These are phyloP conservation scores for Hanseniaspora clermontiae DNA, from an alignment of 805 yeast genomes.

Conservation along the genomic window DNA sequence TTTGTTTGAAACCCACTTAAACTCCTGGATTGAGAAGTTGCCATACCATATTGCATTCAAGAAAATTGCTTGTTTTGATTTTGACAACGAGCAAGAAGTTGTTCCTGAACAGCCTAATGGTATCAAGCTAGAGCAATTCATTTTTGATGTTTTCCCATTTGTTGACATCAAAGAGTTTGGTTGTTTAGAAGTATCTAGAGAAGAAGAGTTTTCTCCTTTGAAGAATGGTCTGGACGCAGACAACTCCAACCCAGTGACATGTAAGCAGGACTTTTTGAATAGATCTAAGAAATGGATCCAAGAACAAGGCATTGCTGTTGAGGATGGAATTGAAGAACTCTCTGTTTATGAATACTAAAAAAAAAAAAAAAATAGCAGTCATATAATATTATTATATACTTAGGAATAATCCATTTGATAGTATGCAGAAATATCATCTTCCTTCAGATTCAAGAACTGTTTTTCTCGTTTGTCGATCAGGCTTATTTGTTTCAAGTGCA, in stretches of 20 bases:
- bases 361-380: not conserved
- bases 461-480: constrained; percentile 13
- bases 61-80: constrained; percentile 57
- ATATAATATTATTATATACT: not conserved
- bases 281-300: constrained; percentile 66
- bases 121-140: constrained; percentile 88
- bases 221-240: constrained; percentile 79
- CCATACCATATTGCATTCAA: constrained; percentile 95
- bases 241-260: constrained; percentile 76
- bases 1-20: constrained; percentile 47
- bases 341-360: constrained; percentile 5
- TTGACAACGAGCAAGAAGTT: constrained; percentile 31
- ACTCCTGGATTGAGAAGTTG: constrained; percentile 56
- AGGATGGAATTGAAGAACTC: constrained; percentile 1
- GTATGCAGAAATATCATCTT: constrained; percentile 2
- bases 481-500: constrained; percentile 19
- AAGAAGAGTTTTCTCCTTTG: constrained; percentile 81
- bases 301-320: constrained; percentile 11
- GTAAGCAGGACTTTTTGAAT: constrained; percentile 48
- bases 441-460: not conserved
- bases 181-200: constrained; percentile 78
- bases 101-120: constrained; percentile 76
- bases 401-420: constrained; percentile 10
- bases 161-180: constrained; percentile 66
- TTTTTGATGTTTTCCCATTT: constrained; percentile 85